These are phyloP conservation scores for Cutaneotrichosporon spelunceum DNA, from an alignment of 1,284 basidiomycete genomes.

Conservation along the genomic window DNA sequence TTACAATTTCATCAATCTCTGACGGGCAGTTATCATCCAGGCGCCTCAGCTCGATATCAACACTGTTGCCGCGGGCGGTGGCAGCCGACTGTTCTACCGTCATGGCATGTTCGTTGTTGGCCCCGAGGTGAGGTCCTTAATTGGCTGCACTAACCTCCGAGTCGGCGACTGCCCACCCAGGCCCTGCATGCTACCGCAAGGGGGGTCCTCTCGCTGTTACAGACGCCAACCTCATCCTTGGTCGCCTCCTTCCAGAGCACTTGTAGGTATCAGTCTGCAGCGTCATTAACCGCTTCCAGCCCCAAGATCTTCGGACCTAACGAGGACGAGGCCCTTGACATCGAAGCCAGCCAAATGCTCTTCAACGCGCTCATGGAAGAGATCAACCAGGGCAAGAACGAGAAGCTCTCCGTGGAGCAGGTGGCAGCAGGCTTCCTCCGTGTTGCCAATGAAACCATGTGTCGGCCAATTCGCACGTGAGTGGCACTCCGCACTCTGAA, in stretches of 20 bases:
- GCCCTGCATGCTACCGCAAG: slow-evolving; percentile 43
- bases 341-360: slow-evolving; percentile 40
- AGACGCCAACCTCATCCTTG: slow-evolving; percentile 49
- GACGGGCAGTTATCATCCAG: slow-evolving; percentile 65
- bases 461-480: slow-evolving; percentile 38
- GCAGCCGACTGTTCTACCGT: slow-evolving; percentile 41
- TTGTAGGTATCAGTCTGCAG: slow-evolving; percentile 22
- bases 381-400: slow-evolving; percentile 48
- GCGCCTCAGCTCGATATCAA: slow-evolving; percentile 61
- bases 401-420: slow-evolving; percentile 33
- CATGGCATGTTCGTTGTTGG: slow-evolving; percentile 38
- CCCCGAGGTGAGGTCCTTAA: slow-evolving; percentile 16
- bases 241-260: slow-evolving; percentile 55
- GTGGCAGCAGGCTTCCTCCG: slow-evolving; percentile 39
- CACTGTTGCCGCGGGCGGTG: slow-evolving; percentile 49
- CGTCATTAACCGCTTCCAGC: slow-evolving; percentile 15
- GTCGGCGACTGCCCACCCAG: slow-evolving; percentile 56
- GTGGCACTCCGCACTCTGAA: background rate
- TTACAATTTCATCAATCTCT: background rate
- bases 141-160: background rate
- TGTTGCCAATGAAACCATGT: slow-evolving; percentile 47
- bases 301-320: slow-evolving; percentile 53
- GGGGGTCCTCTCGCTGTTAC: slow-evolving; percentile 47
- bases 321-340: slow-evolving; percentile 55
- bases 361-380: slow-evolving; percentile 51